phyloP scores from a whole-genome alignment of 352 stramenopile species.

The Globisporangium uncinulatum region DNA sequence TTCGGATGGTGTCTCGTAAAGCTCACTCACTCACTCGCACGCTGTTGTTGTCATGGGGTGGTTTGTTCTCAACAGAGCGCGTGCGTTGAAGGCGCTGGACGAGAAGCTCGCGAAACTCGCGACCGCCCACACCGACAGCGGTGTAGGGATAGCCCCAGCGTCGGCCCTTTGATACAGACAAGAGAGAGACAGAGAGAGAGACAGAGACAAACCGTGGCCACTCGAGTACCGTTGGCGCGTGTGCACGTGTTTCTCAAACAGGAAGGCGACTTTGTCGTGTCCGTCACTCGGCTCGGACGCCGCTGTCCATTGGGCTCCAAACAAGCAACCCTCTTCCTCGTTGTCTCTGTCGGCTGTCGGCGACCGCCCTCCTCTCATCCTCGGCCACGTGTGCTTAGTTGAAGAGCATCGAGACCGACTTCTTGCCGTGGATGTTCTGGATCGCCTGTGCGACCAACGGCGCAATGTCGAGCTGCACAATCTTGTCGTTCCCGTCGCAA shows the following conservation, averaged over 20 bases:
- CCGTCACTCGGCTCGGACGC: no score
- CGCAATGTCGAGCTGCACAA: slow-evolving; percentile 97
- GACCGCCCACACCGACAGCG: slow-evolving; percentile 17
- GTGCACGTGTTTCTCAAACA: slow-evolving; percentile 1
- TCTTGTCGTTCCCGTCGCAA: slow-evolving; percentile 95
- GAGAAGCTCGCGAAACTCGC: slow-evolving; percentile 85
- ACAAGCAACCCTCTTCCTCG: background rate
- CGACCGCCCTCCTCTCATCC: background rate
- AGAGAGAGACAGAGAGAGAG: background rate
- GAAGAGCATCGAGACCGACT: slow-evolving; percentile 99
- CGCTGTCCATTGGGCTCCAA: background rate
- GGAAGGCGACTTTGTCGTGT: background rate
- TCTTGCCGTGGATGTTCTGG: slow-evolving; percentile 99
- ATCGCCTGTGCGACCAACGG: slow-evolving; percentile 98
- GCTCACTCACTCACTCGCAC: background rate
- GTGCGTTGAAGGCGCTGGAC: slow-evolving; percentile 85
- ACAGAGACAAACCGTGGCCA: background rate
- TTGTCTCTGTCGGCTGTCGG: background rate
- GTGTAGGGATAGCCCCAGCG: background rate
- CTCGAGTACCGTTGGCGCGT: background rate
- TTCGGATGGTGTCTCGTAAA: background rate
- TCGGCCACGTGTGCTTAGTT: slow-evolving; percentile 74
- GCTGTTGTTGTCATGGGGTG: background rate
- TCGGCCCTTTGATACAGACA: background rate
- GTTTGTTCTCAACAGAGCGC: slow-evolving; percentile 31